These are phyloP conservation scores for Tylopilus sp. DNA, from an alignment of 768 basidiomycete genomes.

Conservation along the genomic window DNA sequence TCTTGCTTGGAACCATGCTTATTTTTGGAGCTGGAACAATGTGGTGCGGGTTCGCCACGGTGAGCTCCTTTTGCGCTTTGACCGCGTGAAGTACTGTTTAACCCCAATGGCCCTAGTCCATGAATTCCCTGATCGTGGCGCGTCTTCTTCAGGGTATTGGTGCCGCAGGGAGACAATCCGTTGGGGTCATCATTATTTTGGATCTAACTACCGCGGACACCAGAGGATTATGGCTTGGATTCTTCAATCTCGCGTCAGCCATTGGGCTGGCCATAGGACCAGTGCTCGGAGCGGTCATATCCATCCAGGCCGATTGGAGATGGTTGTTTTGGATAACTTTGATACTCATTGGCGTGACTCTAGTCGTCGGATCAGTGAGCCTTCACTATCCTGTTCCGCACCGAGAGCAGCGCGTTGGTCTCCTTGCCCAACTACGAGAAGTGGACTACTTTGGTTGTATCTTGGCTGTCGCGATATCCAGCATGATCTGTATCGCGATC, in stretches of 20 bases:
- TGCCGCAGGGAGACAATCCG: conserved; percentile 35
- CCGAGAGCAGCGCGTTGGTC: conserved; percentile 28
- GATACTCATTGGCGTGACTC: conserved; percentile 31
- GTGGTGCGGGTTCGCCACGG: conserved; percentile 33
- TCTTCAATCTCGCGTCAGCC: conserved; percentile 36
- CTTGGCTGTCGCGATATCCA: conserved; percentile 33
- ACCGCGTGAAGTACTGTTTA: not conserved
- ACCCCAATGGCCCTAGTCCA: conserved; percentile 25
- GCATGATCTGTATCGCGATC: conserved; percentile 35
- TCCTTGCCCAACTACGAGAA: conserved; percentile 32
- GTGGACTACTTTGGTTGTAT: conserved; percentile 33
- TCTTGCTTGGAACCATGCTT: conserved; percentile 34
- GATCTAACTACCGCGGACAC: conserved; percentile 37
- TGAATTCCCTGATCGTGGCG: conserved; percentile 33
- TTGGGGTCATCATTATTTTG: conserved; percentile 34
- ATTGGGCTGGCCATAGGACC: conserved; percentile 46
- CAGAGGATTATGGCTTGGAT: conserved; percentile 35
- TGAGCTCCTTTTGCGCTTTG: conserved; percentile 8
- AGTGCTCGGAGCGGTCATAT: conserved; percentile 44
- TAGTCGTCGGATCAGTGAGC: conserved; percentile 25
- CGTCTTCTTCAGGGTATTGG: conserved; percentile 37
- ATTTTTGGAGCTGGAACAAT: conserved; percentile 33
- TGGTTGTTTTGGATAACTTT: conserved; percentile 46
- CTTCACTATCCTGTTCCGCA: conserved; percentile 34
- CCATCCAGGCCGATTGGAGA: conserved; percentile 42